Base-by-base conservation (phyloP, 306 rosid species). In the Oxytropis ochrocephala region DNA sequence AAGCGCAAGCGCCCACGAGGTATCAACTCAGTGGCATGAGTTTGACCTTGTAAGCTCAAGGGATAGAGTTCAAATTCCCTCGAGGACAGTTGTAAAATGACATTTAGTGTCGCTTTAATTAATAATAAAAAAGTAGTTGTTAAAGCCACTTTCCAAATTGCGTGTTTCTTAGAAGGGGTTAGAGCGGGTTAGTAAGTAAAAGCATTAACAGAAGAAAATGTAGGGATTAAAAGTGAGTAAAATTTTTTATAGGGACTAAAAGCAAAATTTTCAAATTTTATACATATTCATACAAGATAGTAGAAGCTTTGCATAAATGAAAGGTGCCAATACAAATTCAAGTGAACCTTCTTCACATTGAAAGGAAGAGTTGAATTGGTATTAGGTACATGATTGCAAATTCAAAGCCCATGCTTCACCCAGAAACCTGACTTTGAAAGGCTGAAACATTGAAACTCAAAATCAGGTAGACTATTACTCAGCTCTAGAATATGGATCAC, bases 351-450 rank as follows among this genome's bases (percentile, higher is more conserved):
- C 71, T 73, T 21, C 72, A 43, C 61, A 69, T 11, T 27, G 65
- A 19, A 61, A 65, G 49, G 64, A 74, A 53, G 58, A 53, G 47
- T 74, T 53, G 43, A 52, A 24, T 17, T 55, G 19, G 67, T 17
- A 75, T 66, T 47, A 48, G 38, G 47, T 58, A 36, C 55, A 79
- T 66, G 60, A 16, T 51, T 73, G 58, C 74, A 57, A 58, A 58
- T 72, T 73, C 73, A 78, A 43, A 78, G 75, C 65, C 59, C 71
- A 51, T 43, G 70, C 67, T 79, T 73, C 83, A 60, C 55, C 63
- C 27, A 60, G 67, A 64, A 68, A 68, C 55, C 42, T 18, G 55
- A 69, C 53, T 54, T 55, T 70, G 73, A 68, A 69, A 67, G 42
- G 69, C 74, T 78, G 82, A 78, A 72, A 57, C 64, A 50, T 59